A percentile compares a stretch with the other conserved stretches of the same genome.
phyloP scores from a whole-genome alignment of 2,329 filamentous ascomycete genomes.

The Leptographium procerum region DNA sequence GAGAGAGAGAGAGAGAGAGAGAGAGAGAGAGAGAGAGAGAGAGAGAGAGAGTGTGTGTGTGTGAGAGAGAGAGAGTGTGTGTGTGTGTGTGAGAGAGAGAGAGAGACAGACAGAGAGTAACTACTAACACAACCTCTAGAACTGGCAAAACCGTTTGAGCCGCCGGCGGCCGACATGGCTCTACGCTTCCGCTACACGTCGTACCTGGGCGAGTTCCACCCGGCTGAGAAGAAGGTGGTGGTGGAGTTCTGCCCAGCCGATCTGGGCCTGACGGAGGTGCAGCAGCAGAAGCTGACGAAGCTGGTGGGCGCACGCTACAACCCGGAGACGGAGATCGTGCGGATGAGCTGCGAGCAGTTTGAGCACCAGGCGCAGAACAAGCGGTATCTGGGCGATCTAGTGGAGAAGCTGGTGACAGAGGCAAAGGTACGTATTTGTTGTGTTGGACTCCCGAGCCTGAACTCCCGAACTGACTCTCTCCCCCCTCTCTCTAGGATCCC shows the following conservation, averaged over 20 bases:
- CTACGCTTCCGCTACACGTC: constrained; percentile 94
- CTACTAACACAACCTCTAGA: constrained; percentile 53
- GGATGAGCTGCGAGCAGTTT: constrained; percentile 85
- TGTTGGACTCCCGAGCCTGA: background rate
- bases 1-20: too few relatives aligned
- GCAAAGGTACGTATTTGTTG: constrained; percentile 44
- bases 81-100: too few relatives aligned
- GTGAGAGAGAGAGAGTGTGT: too few relatives aligned
- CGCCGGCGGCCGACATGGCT: constrained; percentile 55
- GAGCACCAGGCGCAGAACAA: constrained; percentile 92
- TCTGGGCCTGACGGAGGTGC: constrained; percentile 54
- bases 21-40: too few relatives aligned
- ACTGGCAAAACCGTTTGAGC: constrained; percentile 68
- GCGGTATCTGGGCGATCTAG: constrained; percentile 73
- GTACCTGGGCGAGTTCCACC: constrained; percentile 90
- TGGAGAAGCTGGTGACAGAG: constrained; percentile 60
- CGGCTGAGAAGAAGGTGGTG: constrained; percentile 86
- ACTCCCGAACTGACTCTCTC: background rate
- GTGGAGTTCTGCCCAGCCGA: constrained; percentile 75
- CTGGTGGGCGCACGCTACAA: constrained; percentile 79
- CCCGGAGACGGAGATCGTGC: constrained; percentile 66
- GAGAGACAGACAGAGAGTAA: too few relatives aligned
- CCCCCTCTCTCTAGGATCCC: too few relatives aligned
- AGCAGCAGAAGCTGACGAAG: constrained; percentile 76
- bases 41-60: too few relatives aligned